These are phyloP conservation scores for Pulveroboletus sp. DNA, from an alignment of 768 basidiomycete genomes.

Conservation along the genomic window DNA sequence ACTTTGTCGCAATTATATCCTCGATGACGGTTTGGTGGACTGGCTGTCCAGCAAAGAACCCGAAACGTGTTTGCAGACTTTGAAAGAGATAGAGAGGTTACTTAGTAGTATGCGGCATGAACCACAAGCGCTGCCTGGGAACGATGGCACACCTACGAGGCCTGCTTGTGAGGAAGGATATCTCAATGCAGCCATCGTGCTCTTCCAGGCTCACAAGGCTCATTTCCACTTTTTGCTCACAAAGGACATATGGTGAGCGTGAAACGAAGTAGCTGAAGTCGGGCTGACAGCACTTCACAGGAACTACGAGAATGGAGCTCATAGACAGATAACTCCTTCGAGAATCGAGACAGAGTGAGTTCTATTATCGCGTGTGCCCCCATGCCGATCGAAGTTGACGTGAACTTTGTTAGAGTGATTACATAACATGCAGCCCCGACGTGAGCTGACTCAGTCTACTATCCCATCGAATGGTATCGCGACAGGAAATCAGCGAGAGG, in stretches of 20 bases:
- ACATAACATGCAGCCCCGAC: not conserved
- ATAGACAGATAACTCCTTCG: not conserved
- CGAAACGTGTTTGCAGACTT: not conserved
- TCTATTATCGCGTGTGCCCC: too few species aligned
- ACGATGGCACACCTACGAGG: not conserved
- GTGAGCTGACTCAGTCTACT: too few species aligned
- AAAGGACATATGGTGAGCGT: conserved; percentile 10
- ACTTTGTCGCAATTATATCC: not conserved
- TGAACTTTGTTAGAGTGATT: not conserved
- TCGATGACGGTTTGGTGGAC: conserved; percentile 1
- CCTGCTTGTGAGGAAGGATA: not conserved
- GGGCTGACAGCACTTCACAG: not conserved
- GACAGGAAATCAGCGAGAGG: not conserved
- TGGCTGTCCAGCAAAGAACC: conserved; percentile 6
- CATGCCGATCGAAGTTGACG: not conserved
- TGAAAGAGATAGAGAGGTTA: not conserved
- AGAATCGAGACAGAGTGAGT: not conserved
- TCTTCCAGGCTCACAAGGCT: conserved; percentile 1
- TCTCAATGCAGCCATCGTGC: not conserved
- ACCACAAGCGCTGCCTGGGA: not conserved
- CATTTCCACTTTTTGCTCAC: conserved; percentile 11
- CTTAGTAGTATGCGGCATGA: conserved; percentile 1
- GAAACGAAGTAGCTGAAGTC: not conserved
- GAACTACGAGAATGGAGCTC: not conserved
- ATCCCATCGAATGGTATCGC: not conserved